Base-by-base conservation (phyloP, 371 early-diverging fungal genomes). In the Rhizopus arrhizus region DNA sequence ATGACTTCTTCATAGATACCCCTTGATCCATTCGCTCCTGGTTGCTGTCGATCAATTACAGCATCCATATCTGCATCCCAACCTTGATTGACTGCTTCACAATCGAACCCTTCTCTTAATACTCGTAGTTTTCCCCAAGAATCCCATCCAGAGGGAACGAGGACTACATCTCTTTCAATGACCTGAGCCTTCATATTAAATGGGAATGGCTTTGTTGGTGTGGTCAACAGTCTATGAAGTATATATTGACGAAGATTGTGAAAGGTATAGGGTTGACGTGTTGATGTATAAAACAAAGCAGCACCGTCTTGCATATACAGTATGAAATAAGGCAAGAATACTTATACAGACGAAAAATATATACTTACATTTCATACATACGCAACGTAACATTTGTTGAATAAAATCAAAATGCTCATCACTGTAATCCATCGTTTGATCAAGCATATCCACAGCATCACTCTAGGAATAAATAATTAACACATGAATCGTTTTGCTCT, bases 141-240 rank as follows among this genome's bases (percentile, higher is more conserved):
- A 68, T 97, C 97, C 97, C 96, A 97, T 13, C 97, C 97, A 32
- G 91, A 75, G 4, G 97, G 97, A 16, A 97, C 90, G 69, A 92
- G 77, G n/a, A 95, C 91, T 15, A 82, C 80, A 60, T 94, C 94
- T 16, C 95, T 87, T 59, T 97, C 96, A 31, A 95, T 87, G 4
- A 92, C 88, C 49, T 93, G 89, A 3, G 94, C 89, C 10, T 87
- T 85, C 33, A 79, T 61, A 34, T 79, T 80, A 75, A 91, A 95
- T 16, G 73, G 71, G 34, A 77, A 80, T 32, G 80, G 45, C 63
- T 74, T 82, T 41, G 69, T 70, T 47, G 68, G 57, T 38, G 74
- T 81, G 10, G 71, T 73, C 51, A 86, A 61, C 36, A 94, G 82
- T n/a, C 93, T 84, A 71, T 94, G 91, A 29, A 95, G 81, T 41